Percentiles rank a stretch among this genome's conserved stretches.
These are phyloP conservation scores for Schizosaccharomyces pombe DNA, from an alignment of 805 yeast genomes.

Conservation along the genomic window DNA sequence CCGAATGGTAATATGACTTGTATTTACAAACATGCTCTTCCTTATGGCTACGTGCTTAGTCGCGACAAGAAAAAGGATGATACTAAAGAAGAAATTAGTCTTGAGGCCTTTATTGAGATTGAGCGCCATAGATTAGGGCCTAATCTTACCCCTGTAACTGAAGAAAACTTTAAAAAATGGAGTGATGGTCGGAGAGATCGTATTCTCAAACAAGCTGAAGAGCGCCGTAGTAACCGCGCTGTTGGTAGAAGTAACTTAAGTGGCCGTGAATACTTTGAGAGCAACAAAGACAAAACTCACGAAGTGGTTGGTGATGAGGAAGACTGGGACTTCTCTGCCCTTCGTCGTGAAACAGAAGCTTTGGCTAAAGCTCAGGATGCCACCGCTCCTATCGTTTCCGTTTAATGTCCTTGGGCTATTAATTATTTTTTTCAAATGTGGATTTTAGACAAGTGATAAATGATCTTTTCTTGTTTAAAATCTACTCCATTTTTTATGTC, in stretches of 20 bases:
- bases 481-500: too few relatives aligned
- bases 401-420: neutral
- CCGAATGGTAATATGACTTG: constrained; percentile 86
- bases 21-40: constrained; percentile 84
- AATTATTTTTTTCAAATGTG: neutral
- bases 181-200: constrained; percentile 42
- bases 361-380: neutral
- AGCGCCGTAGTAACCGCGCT: constrained; percentile 10
- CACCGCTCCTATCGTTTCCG: neutral
- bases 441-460: too few relatives aligned
- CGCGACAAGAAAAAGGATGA: constrained; percentile 91
- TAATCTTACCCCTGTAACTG: constrained; percentile 59
- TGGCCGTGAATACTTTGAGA: constrained; percentile 7
- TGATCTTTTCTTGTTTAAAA: too few relatives aligned
- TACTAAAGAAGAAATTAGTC: constrained; percentile 64
- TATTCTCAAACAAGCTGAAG: constrained; percentile 20
- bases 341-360: constrained; percentile 3
- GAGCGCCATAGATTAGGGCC: constrained; percentile 70
- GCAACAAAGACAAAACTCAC: neutral
- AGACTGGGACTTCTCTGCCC: constrained; percentile 4
- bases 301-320: neutral
- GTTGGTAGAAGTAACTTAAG: constrained; percentile 15
- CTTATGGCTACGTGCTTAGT: constrained; percentile 89
- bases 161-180: constrained; percentile 64
- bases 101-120: constrained; percentile 87